phyloP scores from a whole-genome alignment of 2,329 filamentous ascomycete genomes.

The Calonectria montana region DNA sequence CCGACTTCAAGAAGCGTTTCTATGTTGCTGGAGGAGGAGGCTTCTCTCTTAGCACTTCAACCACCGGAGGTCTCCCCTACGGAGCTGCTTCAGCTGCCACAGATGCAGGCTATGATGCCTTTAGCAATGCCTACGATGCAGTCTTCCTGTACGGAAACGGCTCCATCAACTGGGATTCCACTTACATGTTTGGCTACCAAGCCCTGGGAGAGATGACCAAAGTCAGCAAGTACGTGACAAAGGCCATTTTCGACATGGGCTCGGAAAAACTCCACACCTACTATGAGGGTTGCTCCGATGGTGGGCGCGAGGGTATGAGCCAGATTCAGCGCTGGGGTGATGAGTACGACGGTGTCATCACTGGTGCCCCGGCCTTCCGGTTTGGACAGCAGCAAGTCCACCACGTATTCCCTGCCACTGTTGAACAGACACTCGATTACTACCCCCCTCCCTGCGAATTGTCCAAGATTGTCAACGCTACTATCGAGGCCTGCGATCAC shows the following conservation, averaged over 20 bases:
- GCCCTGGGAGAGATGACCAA: slow-evolving; percentile 60
- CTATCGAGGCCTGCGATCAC: slow-evolving; percentile 65
- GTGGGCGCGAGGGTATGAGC: slow-evolving; percentile 58
- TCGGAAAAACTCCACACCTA: slow-evolving; percentile 59
- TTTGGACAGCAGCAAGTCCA: slow-evolving; percentile 56
- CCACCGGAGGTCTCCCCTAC: slow-evolving; percentile 54
- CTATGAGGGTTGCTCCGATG: slow-evolving; percentile 61
- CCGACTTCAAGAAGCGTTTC: slow-evolving; percentile 57
- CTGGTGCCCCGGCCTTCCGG: slow-evolving; percentile 36
- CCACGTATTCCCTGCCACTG: slow-evolving; percentile 50
- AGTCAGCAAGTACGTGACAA: slow-evolving; percentile 57
- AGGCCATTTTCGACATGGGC: slow-evolving; percentile 50
- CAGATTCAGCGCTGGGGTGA: slow-evolving; percentile 34
- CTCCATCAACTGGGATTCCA: slow-evolving; percentile 61
- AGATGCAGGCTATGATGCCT: slow-evolving; percentile 57
- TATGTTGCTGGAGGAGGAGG: slow-evolving; percentile 59
- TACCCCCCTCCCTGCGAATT: slow-evolving; percentile 54
- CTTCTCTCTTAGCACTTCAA: slow-evolving; percentile 42
- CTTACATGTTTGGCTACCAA: slow-evolving; percentile 63
- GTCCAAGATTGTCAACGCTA: slow-evolving; percentile 63
- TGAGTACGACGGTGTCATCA: slow-evolving; percentile 29
- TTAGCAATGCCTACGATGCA: slow-evolving; percentile 50
- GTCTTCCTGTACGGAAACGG: slow-evolving; percentile 59
- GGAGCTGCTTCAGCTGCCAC: slow-evolving; percentile 55
- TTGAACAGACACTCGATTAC: slow-evolving; percentile 54